Evolutionary conservation across 805 yeast species (phyloP), one percentile per base, ranked within the genome.

Genomic region (Candida cerambycidarum): DNA sequence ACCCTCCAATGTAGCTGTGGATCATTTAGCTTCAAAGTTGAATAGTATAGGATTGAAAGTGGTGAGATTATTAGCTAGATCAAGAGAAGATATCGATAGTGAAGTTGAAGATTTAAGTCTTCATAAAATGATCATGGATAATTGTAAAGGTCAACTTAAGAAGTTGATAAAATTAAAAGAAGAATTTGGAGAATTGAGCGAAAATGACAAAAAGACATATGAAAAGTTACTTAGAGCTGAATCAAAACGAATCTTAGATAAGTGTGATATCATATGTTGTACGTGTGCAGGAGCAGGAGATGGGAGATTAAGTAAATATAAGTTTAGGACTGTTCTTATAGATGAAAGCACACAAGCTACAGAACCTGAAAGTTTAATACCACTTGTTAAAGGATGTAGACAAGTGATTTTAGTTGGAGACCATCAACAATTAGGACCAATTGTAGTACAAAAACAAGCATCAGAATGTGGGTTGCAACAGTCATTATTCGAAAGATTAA

Each of bases 271-370:
- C 31, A 82, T 90, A 11, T 89, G 97, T 66, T 76, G 88, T 59
- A 90, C 98, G 0, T 89, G 97, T 74, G 89, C 84, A 18, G 96
- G 95, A 48, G 96, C 97, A 2, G 95, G 90, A 42, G 96, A 87
- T 62, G 63, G 53, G 41, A 71, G 95, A 49, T 66, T 92, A 32
- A 61, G 64, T 5, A 55, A 59, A 9, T 59, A 80, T 45, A 69
- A 72, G 35, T 90, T 90, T 63, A 73, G 87, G 53, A 78, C 92
- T 0, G 96, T 89, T 2, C 71, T 90, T 46, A 85, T 90, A 46
- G 98, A 90, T 64, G 98, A 90, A 67, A 82, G 89, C 56, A 89
- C 97, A 0, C 97, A 92, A 65, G 92, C 97, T 2, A 78, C 92
- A 0, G 98, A 90, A 61, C 96, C 97, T 1, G 96, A 89, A 61